Base-by-base conservation (phyloP, 257 asterid species). In the Plantago ovata region DNA sequence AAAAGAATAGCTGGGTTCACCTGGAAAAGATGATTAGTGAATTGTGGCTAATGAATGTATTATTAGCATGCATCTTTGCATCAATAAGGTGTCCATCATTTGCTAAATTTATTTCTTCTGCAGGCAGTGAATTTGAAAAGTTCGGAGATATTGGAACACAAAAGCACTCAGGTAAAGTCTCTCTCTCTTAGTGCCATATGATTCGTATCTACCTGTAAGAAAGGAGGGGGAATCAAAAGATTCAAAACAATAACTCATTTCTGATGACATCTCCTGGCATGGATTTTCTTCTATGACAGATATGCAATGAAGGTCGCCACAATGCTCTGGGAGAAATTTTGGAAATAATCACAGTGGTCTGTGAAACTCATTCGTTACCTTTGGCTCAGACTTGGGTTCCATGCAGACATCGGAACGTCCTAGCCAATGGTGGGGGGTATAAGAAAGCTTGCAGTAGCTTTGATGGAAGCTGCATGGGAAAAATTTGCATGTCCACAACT, bases 331-430 rank as follows among this genome's bases (percentile, higher is more conserved):
- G 76, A 0, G 95, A 87, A 52, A 87, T 91, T 66, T 54, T 87
- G 82, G 94, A 85, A 79, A 83, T 87, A 69, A 74, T 85, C 12
- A 78, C 94, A 10, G 94, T 82, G 61, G 89, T 87, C 24, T 91
- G 98, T 66, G 96, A 91, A 73, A 77, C 84, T 51, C 92, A 87
- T 83, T 71, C 77, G 51, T 57, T 91, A 56, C 98, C 98, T 16
- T 80, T 91, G 51, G 98, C 96, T 72, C 96, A 87, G 78, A 91
- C 96, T 1, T 91, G 98, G 98, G 89, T 91, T 42, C 96, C 98
- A 8, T 91, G 98, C 75, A 73, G 76, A 71, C 96, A 87, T 63
- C 84, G 95, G 39, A 87, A 77, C 44, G 80, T 87, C 57, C 80
- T 87, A 52, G 94, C 95, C 21, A 70, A 79, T 48, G 96, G 95